Evolutionary conservation across 441 rosid species (phyloP).

Genomic region (Eruca vesicaria): DNA sequence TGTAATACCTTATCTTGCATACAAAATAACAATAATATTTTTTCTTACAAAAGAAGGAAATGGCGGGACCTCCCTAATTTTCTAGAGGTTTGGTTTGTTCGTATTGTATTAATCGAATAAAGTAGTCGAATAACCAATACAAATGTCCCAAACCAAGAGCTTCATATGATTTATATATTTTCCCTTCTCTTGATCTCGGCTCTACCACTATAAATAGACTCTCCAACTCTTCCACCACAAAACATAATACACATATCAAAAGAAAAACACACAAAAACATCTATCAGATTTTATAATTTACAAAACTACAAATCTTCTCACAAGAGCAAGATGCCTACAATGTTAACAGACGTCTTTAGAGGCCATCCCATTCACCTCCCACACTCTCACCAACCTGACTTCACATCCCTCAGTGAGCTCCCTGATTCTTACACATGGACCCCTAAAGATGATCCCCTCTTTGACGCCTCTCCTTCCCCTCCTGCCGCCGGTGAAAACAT

Average conservation of each 20-base stretch:
- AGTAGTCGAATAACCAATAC: constrained; percentile 26
- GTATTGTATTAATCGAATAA: constrained; percentile 33
- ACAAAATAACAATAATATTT: background rate
- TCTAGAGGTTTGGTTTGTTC: constrained; percentile 37
- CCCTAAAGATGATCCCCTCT: constrained; percentile 43
- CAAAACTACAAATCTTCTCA: background rate
- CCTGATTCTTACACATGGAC: constrained; percentile 83
- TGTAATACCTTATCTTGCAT: constrained; percentile 21
- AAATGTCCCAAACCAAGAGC: constrained; percentile 17
- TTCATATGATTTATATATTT: background rate
- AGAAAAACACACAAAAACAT: constrained; percentile 4
- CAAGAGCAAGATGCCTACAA: constrained; percentile 57
- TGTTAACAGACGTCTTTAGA: constrained; percentile 53
- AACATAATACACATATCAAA: constrained; percentile 8
- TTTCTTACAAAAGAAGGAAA: constrained; percentile 30
- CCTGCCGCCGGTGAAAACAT: constrained; percentile 37
- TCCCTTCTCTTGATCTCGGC: constrained; percentile 12
- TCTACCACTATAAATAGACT: constrained; percentile 35
- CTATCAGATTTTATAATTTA: background rate
- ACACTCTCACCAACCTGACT: constrained; percentile 57
- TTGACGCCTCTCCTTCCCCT: constrained; percentile 24
- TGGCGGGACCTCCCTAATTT: constrained; percentile 36
- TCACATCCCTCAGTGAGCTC: constrained; percentile 57
- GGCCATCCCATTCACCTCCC: constrained; percentile 60
- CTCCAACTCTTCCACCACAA: constrained; percentile 25